phyloP scores from a whole-genome alignment of 1,139 yeast species.

The Geotrichum reessii region DNA sequence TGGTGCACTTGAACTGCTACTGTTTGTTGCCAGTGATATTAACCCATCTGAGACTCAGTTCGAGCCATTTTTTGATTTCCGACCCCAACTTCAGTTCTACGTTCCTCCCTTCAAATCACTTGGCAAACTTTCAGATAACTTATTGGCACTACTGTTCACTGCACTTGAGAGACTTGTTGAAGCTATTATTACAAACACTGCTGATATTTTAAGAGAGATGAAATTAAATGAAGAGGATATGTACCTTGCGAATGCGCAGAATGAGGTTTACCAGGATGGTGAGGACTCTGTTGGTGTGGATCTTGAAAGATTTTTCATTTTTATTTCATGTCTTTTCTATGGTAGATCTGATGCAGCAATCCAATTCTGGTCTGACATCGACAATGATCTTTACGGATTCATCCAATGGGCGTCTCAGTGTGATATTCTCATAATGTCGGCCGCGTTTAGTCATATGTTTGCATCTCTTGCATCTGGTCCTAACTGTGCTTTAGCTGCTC shows the following conservation, averaged over 20 bases:
- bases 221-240: constrained; percentile 82
- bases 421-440: constrained; percentile 75
- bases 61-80: constrained; percentile 47
- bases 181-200: constrained; percentile 62
- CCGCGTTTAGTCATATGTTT: constrained; percentile 74
- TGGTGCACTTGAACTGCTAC: constrained; percentile 78
- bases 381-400: constrained; percentile 63
- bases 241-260: constrained; percentile 47
- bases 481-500: constrained; percentile 47
- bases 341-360: constrained; percentile 54
- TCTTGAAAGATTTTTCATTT: constrained; percentile 76
- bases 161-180: constrained; percentile 45
- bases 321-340: constrained; percentile 65
- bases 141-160: constrained; percentile 21
- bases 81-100: constrained; percentile 59
- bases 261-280: constrained; percentile 25
- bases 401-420: constrained; percentile 83
- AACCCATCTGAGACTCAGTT: constrained; percentile 38
- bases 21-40: constrained; percentile 67
- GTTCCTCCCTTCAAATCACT: constrained; percentile 25
- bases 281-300: constrained; percentile 60
- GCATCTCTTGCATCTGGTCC: constrained; percentile 67
- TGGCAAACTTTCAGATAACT: constrained; percentile 22
- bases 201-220: constrained; percentile 72
- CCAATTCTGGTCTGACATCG: constrained; percentile 69